Evolutionary conservation across 805 yeast species (phyloP).

Genomic region (Dipodascus albidus): DNA sequence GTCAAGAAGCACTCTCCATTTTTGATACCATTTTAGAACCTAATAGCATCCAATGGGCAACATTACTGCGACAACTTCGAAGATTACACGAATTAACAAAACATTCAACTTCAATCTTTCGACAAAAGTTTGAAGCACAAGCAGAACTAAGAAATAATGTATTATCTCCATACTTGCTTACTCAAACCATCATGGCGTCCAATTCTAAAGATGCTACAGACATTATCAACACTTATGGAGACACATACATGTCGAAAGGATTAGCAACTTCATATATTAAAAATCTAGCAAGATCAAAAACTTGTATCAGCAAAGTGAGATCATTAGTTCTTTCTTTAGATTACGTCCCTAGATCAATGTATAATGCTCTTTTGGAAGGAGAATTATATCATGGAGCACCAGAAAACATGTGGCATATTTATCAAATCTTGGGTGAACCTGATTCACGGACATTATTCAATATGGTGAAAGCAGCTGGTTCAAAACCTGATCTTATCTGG

Average conservation of each 20-base stretch:
- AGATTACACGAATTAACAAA: slow-evolving; percentile 12
- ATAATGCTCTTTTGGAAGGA: background rate
- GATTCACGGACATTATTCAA: background rate
- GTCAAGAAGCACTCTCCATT: slow-evolving; percentile 9
- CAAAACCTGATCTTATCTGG: slow-evolving; percentile 32
- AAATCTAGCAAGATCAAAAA: background rate
- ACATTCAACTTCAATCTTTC: background rate
- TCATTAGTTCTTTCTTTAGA: background rate
- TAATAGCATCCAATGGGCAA: slow-evolving; percentile 16
- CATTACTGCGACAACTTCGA: slow-evolving; percentile 13
- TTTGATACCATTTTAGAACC: slow-evolving; percentile 7
- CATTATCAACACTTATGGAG: background rate
- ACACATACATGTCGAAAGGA: background rate
- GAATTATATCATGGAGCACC: background rate
- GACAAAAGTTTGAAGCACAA: background rate
- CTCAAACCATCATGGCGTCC: background rate
- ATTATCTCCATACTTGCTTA: background rate
- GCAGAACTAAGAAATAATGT: background rate
- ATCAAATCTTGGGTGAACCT: background rate
- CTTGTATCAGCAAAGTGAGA: background rate
- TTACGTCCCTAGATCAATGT: background rate
- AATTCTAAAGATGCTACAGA: background rate
- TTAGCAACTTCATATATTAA: background rate
- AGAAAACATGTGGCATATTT: background rate
- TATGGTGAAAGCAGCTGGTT: slow-evolving; percentile 27